These are phyloP conservation scores for Rhynchosporium agropyri DNA, from an alignment of 2,329 filamentous ascomycete genomes.

Conservation along the genomic window DNA sequence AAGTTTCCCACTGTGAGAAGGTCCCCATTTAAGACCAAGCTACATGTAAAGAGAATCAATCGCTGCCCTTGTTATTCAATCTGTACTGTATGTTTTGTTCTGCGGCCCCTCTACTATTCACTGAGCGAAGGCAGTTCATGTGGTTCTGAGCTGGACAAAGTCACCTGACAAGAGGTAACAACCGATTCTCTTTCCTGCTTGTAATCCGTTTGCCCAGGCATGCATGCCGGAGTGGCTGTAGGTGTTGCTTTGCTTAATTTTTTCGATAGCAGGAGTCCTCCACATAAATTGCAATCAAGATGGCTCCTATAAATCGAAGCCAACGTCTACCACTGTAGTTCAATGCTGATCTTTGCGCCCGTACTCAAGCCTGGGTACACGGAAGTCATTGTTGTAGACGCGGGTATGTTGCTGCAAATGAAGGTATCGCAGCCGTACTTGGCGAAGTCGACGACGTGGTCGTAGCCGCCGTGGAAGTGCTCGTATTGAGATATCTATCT, in stretches of 20 bases:
- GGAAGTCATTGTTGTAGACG: neutral
- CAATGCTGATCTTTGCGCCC: slow-evolving; percentile 4
- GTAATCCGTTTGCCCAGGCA: slow-evolving; percentile 6
- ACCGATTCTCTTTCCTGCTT: neutral
- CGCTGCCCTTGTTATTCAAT: no score
- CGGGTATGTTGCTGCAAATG: neutral
- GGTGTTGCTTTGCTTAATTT: neutral
- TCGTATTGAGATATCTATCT: neutral
- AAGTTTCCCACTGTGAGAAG: no score
- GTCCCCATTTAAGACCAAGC: no score
- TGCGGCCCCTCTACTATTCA: neutral
- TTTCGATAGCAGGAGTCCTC: slow-evolving; percentile 1
- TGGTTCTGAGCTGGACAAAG: neutral
- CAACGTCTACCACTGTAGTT: neutral
- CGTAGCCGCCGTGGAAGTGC: neutral
- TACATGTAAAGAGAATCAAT: no score
- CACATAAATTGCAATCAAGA: neutral
- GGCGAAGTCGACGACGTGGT: neutral
- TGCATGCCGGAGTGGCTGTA: neutral
- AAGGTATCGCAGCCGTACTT: slow-evolving; percentile 3
- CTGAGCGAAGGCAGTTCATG: slow-evolving; percentile 9
- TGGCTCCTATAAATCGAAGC: neutral
- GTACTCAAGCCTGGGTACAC: neutral
- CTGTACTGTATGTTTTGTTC: no score
- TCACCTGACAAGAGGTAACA: neutral